Evolutionary conservation across 257 asterid genomes (phyloP).

Genomic region (Salvia splendens): DNA sequence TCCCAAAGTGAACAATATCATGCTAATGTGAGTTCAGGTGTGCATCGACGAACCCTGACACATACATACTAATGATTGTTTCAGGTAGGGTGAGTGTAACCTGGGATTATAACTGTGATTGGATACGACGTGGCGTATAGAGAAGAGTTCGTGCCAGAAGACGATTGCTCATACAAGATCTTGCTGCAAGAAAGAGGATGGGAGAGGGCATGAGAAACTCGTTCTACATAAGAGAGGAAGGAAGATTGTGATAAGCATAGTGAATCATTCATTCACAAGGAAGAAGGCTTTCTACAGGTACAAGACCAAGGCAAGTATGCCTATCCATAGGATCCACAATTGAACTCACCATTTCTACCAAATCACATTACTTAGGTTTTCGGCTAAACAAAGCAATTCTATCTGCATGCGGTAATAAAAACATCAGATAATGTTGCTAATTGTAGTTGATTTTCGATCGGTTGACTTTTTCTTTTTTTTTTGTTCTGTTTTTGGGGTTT

Average conservation of each 20-base stretch:
- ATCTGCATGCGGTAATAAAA: background rate
- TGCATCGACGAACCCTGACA: no score
- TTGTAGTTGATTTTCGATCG: background rate
- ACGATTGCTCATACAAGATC: constrained; percentile 80
- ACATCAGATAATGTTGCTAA: background rate
- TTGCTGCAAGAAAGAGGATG: constrained; percentile 73
- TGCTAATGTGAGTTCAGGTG: no score
- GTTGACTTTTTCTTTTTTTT: background rate
- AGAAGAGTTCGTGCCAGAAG: constrained; percentile 82
- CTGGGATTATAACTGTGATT: constrained; percentile 73
- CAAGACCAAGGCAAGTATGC: constrained; percentile 54
- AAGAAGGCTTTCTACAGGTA: constrained; percentile 74
- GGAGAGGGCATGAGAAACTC: constrained; percentile 51
- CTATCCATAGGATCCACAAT: constrained; percentile 44
- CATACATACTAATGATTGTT: background rate
- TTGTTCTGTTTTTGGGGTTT: background rate
- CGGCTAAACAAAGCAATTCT: no score
- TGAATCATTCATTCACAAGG: constrained; percentile 56
- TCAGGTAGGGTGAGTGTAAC: constrained; percentile 64
- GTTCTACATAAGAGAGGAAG: constrained; percentile 80
- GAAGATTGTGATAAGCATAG: constrained; percentile 58
- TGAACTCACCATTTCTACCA: constrained; percentile 6
- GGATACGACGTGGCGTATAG: constrained; percentile 67
- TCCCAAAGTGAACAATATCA: no score
- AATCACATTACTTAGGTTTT: background rate